A percentile compares a stretch with the other conserved stretches of the same genome.
These are phyloP conservation scores for Nicotiana obtusifolia DNA, from an alignment of 257 asterid species.

Conservation along the genomic window DNA sequence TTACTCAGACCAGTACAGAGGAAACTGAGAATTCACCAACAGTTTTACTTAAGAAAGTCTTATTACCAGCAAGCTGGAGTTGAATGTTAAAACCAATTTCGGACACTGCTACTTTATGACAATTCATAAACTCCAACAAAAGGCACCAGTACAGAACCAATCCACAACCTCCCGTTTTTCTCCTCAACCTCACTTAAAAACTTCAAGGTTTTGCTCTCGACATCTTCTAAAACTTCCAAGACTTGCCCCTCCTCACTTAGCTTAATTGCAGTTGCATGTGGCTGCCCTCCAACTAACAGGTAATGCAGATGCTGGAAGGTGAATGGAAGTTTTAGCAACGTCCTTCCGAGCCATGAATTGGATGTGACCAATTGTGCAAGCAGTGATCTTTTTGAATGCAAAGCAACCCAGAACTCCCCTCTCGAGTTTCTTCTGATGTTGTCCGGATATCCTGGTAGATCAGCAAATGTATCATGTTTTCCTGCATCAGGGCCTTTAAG, in stretches of 20 bases:
- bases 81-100: background rate
- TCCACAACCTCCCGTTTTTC: conserved; percentile 58
- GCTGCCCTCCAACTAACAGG: conserved; percentile 52
- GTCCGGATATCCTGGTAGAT: conserved; percentile 63
- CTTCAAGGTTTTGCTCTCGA: conserved; percentile 45
- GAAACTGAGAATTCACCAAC: background rate
- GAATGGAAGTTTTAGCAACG: conserved; percentile 42
- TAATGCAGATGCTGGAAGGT: conserved; percentile 48
- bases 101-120: background rate
- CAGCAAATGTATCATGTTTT: conserved; percentile 32
- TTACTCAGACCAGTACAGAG: background rate
- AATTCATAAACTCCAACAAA: conserved; percentile 41
- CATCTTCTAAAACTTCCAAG: conserved; percentile 56
- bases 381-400: conserved; percentile 42
- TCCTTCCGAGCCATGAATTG: conserved; percentile 37
- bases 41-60: background rate
- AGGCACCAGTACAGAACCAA: conserved; percentile 61
- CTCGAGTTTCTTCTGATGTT: conserved; percentile 52
- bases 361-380: conserved; percentile 27
- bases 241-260: conserved; percentile 46
- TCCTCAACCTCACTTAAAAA: conserved; percentile 72
- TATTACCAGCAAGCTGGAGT: background rate
- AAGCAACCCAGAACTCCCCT: conserved; percentile 70
- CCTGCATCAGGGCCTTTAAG: conserved; percentile 55
- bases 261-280: conserved; percentile 58